Conservation (phyloP, 495 filamentous ascomycete genomes). For the Aspergillus cavernicola region DNA sequence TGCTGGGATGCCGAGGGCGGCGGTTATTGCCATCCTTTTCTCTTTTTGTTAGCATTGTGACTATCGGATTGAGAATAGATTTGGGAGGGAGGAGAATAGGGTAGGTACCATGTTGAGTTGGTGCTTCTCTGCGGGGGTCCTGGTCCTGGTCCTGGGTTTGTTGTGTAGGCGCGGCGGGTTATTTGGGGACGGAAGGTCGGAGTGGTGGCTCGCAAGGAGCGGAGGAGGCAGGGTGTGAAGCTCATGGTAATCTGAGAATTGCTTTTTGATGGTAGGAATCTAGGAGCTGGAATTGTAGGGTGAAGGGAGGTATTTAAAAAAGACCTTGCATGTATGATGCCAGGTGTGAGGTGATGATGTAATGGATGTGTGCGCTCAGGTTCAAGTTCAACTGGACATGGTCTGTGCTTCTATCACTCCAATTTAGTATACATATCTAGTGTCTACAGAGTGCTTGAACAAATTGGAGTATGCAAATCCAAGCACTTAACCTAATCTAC, state of each 20-base stretch:
- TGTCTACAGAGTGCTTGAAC: too few relatives aligned
- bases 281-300: not conserved
- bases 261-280: not conserved
- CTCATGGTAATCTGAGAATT: not conserved
- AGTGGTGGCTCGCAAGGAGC: not conserved
- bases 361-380: too few relatives aligned
- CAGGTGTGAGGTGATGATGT: too few relatives aligned
- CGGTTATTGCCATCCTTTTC: not conserved
- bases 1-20: constrained; percentile 7
- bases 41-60: not conserved
- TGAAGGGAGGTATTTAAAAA: too few relatives aligned
- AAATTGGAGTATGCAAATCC: too few relatives aligned
- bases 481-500: too few relatives aligned
- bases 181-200: not conserved
- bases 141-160: not conserved
- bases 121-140: not conserved
- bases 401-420: too few relatives aligned
- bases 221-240: not conserved
- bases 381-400: too few relatives aligned
- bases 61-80: too few relatives aligned
- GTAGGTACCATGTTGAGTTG: not conserved
- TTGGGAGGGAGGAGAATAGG: not conserved
- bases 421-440: too few relatives aligned
- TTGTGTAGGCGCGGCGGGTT: constrained; percentile 2
- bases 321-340: too few relatives aligned